A percentile compares a stretch with the other conserved stretches of the same genome.
phyloP scores from a whole-genome alignment of 75 land plant genomes.

The Pinus taeda region DNA sequence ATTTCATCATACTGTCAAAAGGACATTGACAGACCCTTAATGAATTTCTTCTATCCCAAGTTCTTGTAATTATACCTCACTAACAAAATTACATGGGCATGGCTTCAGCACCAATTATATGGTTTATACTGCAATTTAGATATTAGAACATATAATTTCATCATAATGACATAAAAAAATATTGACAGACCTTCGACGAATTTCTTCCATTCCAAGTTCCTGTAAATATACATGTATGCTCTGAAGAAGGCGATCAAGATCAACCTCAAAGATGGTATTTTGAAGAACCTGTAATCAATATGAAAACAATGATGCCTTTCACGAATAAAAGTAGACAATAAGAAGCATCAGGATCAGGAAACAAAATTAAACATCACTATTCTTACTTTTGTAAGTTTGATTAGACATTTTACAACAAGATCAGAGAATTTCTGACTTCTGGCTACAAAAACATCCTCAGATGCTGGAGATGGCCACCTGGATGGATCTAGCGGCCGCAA shows the following conservation, averaged over 20 bases:
- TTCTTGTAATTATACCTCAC: too few species aligned
- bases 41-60: too few species aligned
- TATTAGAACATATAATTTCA: too few species aligned
- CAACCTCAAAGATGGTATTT: constrained; percentile 88
- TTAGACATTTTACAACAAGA: constrained; percentile 95
- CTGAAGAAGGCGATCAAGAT: constrained; percentile 92
- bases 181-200: constrained; percentile 72
- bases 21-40: too few species aligned
- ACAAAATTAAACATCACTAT: neutral
- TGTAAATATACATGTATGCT: constrained; percentile 96
- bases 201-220: constrained; percentile 98
- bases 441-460: constrained; percentile 42
- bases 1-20: too few species aligned
- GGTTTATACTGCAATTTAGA: too few species aligned
- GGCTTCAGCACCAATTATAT: neutral
- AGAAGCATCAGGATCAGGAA: neutral
- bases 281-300: constrained; percentile 71
- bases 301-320: neutral
- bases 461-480: constrained; percentile 73
- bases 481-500: constrained; percentile 83
- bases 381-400: constrained; percentile 90
- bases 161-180: too few species aligned
- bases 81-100: too few species aligned
- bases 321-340: neutral
- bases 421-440: constrained; percentile 95